These are phyloP conservation scores for Comarum palustre DNA, from an alignment of 306 rosid species.

Conservation along the genomic window DNA sequence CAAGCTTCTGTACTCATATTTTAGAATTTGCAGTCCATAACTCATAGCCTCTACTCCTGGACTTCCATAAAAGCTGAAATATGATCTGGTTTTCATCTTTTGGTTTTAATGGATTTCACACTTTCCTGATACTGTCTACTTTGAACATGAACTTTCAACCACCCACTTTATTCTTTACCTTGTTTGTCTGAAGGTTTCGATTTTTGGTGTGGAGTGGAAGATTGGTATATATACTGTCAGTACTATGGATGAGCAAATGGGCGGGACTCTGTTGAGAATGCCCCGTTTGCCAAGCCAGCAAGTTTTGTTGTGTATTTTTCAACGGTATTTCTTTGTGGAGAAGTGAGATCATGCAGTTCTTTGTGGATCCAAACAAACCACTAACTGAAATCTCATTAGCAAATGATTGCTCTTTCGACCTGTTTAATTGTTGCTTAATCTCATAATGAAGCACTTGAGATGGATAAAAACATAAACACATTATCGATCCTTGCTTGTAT, in stretches of 20 bases:
- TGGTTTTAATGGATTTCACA: neutral
- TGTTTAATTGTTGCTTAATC: conserved; percentile 26
- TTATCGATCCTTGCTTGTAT: neutral
- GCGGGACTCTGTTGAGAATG: neutral
- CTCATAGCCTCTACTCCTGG: neutral
- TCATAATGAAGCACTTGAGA: conserved; percentile 23
- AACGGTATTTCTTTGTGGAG: conserved; percentile 6
- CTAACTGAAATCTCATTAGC: conserved; percentile 29
- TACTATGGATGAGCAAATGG: neutral
- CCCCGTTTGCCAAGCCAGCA: neutral
- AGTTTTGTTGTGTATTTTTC: conserved; percentile 7
- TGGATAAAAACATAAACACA: conserved; percentile 25
- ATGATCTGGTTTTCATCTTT: neutral
- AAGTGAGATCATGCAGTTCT: conserved; percentile 19
- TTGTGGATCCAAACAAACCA: conserved; percentile 17
- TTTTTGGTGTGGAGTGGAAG: conserved; percentile 14
- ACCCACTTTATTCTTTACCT: conserved; percentile 36
- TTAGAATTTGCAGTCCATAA: conserved; percentile 14
- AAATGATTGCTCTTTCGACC: conserved; percentile 30
- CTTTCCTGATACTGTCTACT: conserved; percentile 15
- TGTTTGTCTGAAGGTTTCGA: conserved; percentile 29
- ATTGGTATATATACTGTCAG: conserved; percentile 28
- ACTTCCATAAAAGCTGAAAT: conserved; percentile 8
- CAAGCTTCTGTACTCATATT: conserved; percentile 15
- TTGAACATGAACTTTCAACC: conserved; percentile 23